These are phyloP conservation scores for Penicillium oxalicum DNA, from an alignment of 2,329 filamentous ascomycete genomes.

Conservation along the genomic window DNA sequence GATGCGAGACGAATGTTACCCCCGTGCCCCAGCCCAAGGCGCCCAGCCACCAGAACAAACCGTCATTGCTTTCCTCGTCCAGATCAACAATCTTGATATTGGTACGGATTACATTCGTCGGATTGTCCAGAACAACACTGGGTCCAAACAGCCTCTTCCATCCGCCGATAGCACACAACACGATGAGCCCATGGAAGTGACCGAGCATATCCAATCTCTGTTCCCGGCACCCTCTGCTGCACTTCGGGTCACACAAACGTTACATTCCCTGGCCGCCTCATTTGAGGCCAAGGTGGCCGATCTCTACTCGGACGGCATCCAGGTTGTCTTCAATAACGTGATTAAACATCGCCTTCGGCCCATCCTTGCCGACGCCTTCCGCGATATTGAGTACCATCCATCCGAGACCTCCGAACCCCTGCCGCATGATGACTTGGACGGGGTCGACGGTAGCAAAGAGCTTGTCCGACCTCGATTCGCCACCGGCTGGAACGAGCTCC, in stretches of 20 bases:
- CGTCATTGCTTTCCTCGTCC: constrained; percentile 80
- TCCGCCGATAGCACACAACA: not conserved
- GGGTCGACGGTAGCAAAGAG: constrained; percentile 48
- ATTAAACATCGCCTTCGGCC: constrained; percentile 78
- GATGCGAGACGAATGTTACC: constrained; percentile 95
- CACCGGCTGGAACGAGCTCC: constrained; percentile 76
- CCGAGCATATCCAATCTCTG: constrained; percentile 49
- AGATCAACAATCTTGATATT: constrained; percentile 93
- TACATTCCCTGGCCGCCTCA: constrained; percentile 62
- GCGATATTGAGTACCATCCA: constrained; percentile 79
- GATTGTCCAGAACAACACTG: constrained; percentile 68
- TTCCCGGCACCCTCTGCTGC: constrained; percentile 80
- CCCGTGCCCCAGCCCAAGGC: constrained; percentile 69
- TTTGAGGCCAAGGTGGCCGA: constrained; percentile 76
- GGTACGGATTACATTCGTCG: constrained; percentile 84
- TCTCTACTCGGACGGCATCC: constrained; percentile 74
- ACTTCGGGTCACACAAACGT: constrained; percentile 59
- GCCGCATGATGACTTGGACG: constrained; percentile 38
- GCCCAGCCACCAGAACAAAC: constrained; percentile 80
- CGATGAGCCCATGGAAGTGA: constrained; percentile 19
- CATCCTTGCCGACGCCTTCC: constrained; percentile 80
- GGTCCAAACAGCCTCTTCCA: constrained; percentile 22
- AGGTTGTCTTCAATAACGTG: constrained; percentile 81
- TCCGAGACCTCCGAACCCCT: constrained; percentile 45
- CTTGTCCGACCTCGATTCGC: constrained; percentile 75